These are phyloP conservation scores for Cordyceps militaris DNA, from an alignment of 2,329 filamentous ascomycete genomes.

Conservation along the genomic window DNA sequence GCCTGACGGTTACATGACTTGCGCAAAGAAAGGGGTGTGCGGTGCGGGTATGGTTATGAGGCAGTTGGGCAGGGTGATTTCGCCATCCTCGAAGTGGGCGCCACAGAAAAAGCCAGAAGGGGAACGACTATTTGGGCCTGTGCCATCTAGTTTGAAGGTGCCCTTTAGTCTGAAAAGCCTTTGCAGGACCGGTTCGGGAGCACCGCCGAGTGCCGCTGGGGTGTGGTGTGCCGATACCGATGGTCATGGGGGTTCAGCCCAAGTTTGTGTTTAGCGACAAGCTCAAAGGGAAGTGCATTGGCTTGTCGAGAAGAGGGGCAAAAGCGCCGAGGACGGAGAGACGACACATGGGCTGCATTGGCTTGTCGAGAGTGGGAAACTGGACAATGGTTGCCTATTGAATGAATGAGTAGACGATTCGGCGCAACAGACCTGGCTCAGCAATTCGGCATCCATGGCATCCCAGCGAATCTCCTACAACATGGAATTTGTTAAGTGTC, in stretches of 20 bases:
- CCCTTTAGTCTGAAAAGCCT: neutral
- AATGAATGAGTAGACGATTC: neutral
- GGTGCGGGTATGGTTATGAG: slow-evolving; percentile 10
- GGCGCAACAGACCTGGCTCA: neutral
- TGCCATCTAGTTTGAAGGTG: neutral
- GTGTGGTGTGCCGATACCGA: slow-evolving; percentile 4
- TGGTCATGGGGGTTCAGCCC: slow-evolving; percentile 1
- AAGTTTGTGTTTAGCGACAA: neutral
- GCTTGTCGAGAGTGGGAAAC: neutral
- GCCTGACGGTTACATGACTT: neutral
- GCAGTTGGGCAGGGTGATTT: slow-evolving; percentile 11
- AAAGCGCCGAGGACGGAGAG: neutral
- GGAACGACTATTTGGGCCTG: neutral
- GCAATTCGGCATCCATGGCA: neutral
- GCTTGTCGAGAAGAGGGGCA: neutral
- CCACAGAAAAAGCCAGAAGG: neutral
- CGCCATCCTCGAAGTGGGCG: slow-evolving; percentile 13
- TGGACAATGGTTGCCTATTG: neutral
- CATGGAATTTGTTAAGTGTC: neutral
- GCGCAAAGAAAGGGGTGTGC: neutral
- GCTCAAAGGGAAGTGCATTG: neutral
- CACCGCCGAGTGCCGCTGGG: slow-evolving; percentile 9
- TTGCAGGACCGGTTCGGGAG: slow-evolving; percentile 3
- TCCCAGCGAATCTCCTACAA: neutral
- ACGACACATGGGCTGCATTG: neutral